Conservation (phyloP, 2,329 filamentous ascomycete species). For the Plenodomus biglobosus region DNA sequence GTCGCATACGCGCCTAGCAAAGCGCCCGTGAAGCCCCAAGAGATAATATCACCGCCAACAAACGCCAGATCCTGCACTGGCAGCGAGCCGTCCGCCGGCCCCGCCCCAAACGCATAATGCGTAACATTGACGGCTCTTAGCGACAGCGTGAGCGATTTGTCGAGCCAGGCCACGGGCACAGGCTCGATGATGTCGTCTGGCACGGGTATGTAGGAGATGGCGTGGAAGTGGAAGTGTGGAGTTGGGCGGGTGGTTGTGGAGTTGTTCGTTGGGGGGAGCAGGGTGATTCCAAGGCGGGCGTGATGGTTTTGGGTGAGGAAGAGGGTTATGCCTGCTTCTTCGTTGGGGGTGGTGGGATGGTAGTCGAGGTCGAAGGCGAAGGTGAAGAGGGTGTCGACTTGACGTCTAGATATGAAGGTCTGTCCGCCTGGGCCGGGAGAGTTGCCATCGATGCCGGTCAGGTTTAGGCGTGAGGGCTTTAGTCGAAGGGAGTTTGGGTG, state of each 20-base stretch:
- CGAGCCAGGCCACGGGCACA: constrained; percentile 46
- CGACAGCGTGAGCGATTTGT: constrained; percentile 42
- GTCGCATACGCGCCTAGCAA: constrained; percentile 58
- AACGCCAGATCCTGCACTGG: constrained; percentile 21
- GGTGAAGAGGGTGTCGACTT: constrained; percentile 58
- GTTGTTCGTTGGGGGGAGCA: constrained; percentile 17
- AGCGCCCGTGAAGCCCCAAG: constrained; percentile 46
- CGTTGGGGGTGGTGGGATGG: constrained; percentile 39
- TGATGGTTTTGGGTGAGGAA: constrained; percentile 57
- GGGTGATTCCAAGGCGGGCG: constrained; percentile 49
- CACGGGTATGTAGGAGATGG: constrained; percentile 46
- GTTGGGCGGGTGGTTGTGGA: constrained; percentile 5
- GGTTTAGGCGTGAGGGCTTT: constrained; percentile 54
- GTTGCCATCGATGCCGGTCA: constrained; percentile 56
- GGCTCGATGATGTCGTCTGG: constrained; percentile 43
- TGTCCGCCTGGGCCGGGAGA: constrained; percentile 50
- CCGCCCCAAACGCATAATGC: constrained; percentile 46
- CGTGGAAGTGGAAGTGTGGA: constrained; percentile 52
- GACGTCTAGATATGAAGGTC: constrained; percentile 56
- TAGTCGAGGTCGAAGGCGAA: constrained; percentile 54
- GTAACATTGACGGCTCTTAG: constrained; percentile 51
- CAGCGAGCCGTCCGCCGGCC: constrained; percentile 13
- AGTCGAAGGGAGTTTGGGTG: constrained; percentile 52
- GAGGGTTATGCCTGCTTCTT: constrained; percentile 57
- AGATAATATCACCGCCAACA: constrained; percentile 29